Conservation (phyloP, 352 stramenopile species). For the Phytophthora lateralis region DNA sequence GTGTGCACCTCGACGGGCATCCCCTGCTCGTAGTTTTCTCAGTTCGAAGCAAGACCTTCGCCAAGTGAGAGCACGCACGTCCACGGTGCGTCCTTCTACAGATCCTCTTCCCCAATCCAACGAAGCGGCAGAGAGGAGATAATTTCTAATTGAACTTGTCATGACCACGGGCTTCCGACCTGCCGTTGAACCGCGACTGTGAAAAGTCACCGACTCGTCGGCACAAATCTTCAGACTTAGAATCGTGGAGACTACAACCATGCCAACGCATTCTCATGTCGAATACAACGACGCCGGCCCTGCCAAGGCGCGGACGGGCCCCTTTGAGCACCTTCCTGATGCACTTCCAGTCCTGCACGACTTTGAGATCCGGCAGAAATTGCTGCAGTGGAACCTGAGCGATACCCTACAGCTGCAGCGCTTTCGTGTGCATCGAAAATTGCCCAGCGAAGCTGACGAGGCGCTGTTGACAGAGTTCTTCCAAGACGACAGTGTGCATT, state of each 20-base stretch:
- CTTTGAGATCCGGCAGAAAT: slow-evolving; percentile 66
- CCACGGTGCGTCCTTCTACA: slow-evolving; percentile 26
- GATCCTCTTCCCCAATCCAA: slow-evolving; percentile 19
- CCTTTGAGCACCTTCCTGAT: slow-evolving; percentile 57
- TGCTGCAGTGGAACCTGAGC: slow-evolving; percentile 83
- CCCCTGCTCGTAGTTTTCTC: slow-evolving; percentile 79
- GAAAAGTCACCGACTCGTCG: slow-evolving; percentile 29
- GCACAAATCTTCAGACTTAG: slow-evolving; percentile 23
- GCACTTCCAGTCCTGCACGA: slow-evolving; percentile 51
- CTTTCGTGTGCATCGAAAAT: slow-evolving; percentile 57
- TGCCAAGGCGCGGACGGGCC: slow-evolving; percentile 3
- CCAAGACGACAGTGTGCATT: slow-evolving; percentile 38
- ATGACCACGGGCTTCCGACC: slow-evolving; percentile 1
- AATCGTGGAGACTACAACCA: background rate
- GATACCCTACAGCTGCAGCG: slow-evolving; percentile 59
- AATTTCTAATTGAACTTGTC: slow-evolving; percentile 25
- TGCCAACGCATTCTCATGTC: slow-evolving; percentile 3
- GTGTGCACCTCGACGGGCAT: slow-evolving; percentile 71
- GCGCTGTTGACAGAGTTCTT: slow-evolving; percentile 66
- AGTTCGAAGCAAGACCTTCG: slow-evolving; percentile 84
- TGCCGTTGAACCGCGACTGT: background rate
- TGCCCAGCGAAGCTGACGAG: slow-evolving; percentile 46
- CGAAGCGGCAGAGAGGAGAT: slow-evolving; percentile 33
- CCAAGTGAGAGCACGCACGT: slow-evolving; percentile 54
- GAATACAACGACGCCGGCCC: background rate